Percentiles rank a stretch among this genome's conserved stretches.
phyloP scores from a whole-genome alignment of 176 grass and related monocot genomes.

The Musa itinerans region DNA sequence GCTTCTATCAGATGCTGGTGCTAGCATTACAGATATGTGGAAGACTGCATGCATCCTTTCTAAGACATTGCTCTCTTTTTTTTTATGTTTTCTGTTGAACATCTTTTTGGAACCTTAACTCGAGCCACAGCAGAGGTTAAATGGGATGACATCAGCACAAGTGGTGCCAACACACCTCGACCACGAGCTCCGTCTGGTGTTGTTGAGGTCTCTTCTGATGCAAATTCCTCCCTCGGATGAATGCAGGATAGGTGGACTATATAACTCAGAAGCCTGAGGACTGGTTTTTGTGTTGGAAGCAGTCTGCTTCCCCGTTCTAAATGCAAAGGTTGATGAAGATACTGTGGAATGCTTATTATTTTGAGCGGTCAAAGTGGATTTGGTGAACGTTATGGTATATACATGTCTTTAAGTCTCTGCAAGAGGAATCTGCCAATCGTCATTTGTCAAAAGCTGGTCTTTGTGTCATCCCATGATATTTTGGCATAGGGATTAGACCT shows the following conservation, averaged over 20 bases:
- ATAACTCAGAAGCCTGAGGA: neutral
- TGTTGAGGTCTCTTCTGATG: conserved; percentile 1
- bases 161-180: conserved; percentile 36
- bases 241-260: neutral
- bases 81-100: conserved; percentile 11
- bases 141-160: conserved; percentile 54
- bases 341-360: no score
- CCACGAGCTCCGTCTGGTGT: conserved; percentile 12
- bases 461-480: no score
- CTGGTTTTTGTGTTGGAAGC: no score
- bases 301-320: no score
- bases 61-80: conserved; percentile 16
- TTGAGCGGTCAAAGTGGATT: no score
- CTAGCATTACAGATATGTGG: conserved; percentile 81
- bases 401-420: no score
- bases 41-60: conserved; percentile 67
- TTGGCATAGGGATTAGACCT: no score
- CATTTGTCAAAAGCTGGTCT: no score
- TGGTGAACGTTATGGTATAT: no score
- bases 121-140: conserved; percentile 46
- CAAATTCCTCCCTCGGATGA: conserved; percentile 6
- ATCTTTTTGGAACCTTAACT: conserved; percentile 35
- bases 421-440: no score
- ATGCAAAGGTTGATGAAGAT: no score
- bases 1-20: conserved; percentile 58